Evolutionary conservation across 768 basidiomycete genomes (phyloP).

Genomic region (Leccinum longicurvipes): DNA sequence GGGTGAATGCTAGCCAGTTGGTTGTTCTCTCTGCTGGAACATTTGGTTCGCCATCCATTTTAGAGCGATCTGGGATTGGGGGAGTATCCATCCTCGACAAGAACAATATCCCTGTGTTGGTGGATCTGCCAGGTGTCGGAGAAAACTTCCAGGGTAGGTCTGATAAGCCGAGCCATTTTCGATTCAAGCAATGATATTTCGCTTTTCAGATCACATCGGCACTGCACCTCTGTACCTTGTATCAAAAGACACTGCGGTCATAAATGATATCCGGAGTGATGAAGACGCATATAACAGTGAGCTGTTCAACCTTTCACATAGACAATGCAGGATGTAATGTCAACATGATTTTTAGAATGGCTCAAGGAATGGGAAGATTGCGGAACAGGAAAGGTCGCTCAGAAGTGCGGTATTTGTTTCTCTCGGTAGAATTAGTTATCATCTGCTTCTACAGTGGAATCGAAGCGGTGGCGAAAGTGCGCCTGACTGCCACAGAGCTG

Average conservation of each 20-base stretch:
- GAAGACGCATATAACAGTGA: no score
- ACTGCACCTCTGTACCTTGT: no score
- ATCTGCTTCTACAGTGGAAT: slow-evolving; percentile 37
- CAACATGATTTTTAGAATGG: slow-evolving; percentile 19
- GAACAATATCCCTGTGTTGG: slow-evolving; percentile 40
- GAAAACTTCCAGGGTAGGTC: slow-evolving; percentile 38
- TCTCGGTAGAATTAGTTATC: neutral
- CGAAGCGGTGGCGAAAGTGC: slow-evolving; percentile 54
- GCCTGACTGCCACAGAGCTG: slow-evolving; percentile 48
- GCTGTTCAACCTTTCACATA: no score
- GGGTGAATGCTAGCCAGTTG: slow-evolving; percentile 30
- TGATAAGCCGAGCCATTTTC: neutral
- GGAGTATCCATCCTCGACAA: slow-evolving; percentile 42
- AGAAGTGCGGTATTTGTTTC: slow-evolving; percentile 40
- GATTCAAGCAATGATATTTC: no score
- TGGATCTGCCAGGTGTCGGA: neutral
- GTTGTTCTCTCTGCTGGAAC: slow-evolving; percentile 51
- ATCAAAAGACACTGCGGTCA: no score
- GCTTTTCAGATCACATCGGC: no score
- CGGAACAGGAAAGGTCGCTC: slow-evolving; percentile 48
- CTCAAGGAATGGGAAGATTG: slow-evolving; percentile 31
- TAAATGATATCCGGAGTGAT: no score
- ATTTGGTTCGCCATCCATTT: slow-evolving; percentile 52
- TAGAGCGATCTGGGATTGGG: slow-evolving; percentile 70
- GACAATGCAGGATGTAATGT: neutral